phyloP scores from a whole-genome alignment of 495 filamentous ascomycete genomes.

The Penicillium waksmanii region DNA sequence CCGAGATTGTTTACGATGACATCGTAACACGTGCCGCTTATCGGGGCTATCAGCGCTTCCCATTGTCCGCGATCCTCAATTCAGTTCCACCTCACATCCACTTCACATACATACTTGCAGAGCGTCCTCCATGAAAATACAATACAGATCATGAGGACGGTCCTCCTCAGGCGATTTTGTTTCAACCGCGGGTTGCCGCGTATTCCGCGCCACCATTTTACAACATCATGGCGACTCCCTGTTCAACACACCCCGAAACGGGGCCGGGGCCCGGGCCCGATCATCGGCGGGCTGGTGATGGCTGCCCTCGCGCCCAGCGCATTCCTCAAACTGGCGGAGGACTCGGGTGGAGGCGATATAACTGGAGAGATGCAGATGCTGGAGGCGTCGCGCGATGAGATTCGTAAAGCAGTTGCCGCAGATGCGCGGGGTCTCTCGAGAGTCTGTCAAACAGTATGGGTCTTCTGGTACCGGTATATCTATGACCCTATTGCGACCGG shows the following conservation, averaged over 20 bases:
- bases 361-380: constrained; percentile 87
- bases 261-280: constrained; percentile 28
- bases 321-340: constrained; percentile 74
- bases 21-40: constrained; percentile 29
- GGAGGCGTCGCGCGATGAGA: constrained; percentile 74
- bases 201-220: constrained; percentile 22
- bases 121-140: constrained; percentile 14
- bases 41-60: constrained; percentile 21
- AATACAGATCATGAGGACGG: constrained; percentile 55
- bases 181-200: constrained; percentile 39
- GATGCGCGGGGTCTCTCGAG: constrained; percentile 59
- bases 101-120: not conserved
- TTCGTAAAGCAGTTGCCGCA: constrained; percentile 65
- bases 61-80: not conserved
- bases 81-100: not conserved
- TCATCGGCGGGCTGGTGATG: constrained; percentile 46
- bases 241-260: constrained; percentile 31
- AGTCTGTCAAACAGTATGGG: constrained; percentile 54
- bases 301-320: constrained; percentile 63
- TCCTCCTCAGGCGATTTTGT: constrained; percentile 58
- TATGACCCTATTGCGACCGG: constrained; percentile 89
- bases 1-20: constrained; percentile 18
- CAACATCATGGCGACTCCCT: constrained; percentile 33
- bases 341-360: constrained; percentile 62
- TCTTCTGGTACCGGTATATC: constrained; percentile 72